Conservation (phyloP, 108 stramenopile species). For the Craspedostauros australis region DNA sequence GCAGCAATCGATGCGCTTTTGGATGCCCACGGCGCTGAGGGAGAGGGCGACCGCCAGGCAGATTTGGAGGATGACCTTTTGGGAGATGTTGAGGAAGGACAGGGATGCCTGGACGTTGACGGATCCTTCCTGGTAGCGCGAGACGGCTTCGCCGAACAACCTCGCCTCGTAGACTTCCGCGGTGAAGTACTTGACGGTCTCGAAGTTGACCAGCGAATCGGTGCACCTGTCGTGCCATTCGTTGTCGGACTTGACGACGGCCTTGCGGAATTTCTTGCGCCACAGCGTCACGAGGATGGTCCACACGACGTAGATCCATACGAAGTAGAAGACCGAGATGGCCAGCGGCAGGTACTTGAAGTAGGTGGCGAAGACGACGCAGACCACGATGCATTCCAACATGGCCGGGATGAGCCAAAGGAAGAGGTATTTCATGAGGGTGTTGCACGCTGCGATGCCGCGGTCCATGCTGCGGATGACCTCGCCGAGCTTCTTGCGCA, state of each 20-base stretch:
- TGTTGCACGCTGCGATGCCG: conserved; percentile 76
- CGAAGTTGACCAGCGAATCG: conserved; percentile 91
- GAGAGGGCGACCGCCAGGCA: conserved; percentile 74
- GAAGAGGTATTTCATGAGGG: conserved; percentile 89
- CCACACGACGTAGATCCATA: conserved; percentile 82
- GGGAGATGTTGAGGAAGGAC: conserved; percentile 83
- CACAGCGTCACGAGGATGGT: conserved; percentile 91
- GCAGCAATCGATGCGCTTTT: conserved; percentile 59
- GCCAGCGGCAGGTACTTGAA: conserved; percentile 77
- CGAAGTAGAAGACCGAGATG: conserved; percentile 82
- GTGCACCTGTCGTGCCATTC: conserved; percentile 89
- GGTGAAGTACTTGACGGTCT: conserved; percentile 97
- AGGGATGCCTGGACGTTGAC: conserved; percentile 84
- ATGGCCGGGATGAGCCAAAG: conserved; percentile 89
- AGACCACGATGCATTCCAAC: conserved; percentile 84
- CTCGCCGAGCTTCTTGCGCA: conserved; percentile 91
- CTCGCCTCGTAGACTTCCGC: conserved; percentile 85
- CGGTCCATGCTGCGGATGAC: conserved; percentile 91
- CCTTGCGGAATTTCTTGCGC: conserved; percentile 94
- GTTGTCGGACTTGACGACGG: conserved; percentile 84
- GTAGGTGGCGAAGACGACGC: conserved; percentile 84
- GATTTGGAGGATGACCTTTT: conserved; percentile 78
- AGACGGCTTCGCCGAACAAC: conserved; percentile 66
- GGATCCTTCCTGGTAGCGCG: conserved; percentile 68
- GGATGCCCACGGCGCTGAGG: conserved; percentile 59